phyloP scores from a whole-genome alignment of 345 rosid genomes.

The Kernera saxatilis region DNA sequence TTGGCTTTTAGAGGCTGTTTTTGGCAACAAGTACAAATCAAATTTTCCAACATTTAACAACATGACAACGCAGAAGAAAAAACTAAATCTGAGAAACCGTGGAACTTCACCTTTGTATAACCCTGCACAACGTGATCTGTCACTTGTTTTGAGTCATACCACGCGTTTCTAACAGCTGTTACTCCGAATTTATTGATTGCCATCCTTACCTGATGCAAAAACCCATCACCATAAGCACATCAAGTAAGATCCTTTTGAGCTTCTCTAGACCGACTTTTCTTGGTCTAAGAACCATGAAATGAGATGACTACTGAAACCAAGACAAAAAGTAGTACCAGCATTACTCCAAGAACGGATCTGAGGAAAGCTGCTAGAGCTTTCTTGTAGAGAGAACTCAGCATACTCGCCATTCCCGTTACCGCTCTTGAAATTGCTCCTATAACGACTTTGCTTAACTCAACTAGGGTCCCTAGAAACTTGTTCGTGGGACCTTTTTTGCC shows the following conservation, averaged over 20 bases:
- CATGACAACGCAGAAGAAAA: neutral
- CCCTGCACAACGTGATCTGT: constrained; percentile 54
- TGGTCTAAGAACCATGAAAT: neutral
- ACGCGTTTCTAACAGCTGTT: constrained; percentile 62
- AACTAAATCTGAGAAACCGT: neutral
- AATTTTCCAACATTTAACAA: neutral
- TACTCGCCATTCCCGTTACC: constrained; percentile 43
- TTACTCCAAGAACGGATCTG: constrained; percentile 52
- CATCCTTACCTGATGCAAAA: constrained; percentile 50
- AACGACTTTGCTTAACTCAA: constrained; percentile 33
- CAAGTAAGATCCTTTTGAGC: neutral
- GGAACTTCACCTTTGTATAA: constrained; percentile 63
- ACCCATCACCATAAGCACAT: neutral
- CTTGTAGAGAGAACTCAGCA: constrained; percentile 54
- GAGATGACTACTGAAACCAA: neutral
- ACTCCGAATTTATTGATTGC: constrained; percentile 65
- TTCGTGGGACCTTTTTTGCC: constrained; percentile 26
- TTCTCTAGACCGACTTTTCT: neutral
- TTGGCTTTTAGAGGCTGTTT: constrained; percentile 62
- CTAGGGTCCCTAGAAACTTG: constrained; percentile 35
- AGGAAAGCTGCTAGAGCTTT: constrained; percentile 55
- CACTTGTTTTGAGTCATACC: constrained; percentile 60
- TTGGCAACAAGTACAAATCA: neutral
- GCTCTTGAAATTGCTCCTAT: constrained; percentile 30
- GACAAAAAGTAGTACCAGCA: constrained; percentile 47